A percentile compares a stretch with the other conserved stretches of the same genome.
phyloP scores from a whole-genome alignment of 2,329 filamentous ascomycete species.

The Hypomyces perniciosus region DNA sequence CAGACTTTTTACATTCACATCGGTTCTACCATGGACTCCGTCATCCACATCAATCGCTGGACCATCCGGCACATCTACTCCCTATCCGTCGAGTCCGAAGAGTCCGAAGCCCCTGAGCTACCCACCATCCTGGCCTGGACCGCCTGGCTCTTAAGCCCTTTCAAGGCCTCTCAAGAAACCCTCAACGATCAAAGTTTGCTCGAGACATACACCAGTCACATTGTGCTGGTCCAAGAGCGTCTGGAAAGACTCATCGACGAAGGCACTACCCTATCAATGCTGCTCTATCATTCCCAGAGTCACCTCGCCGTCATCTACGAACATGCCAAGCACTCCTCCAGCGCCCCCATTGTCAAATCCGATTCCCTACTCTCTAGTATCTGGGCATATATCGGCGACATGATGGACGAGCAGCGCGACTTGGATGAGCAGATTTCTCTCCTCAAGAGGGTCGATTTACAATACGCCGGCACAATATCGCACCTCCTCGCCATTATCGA shows the following conservation, averaged over 20 bases:
- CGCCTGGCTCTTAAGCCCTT: conserved; percentile 51
- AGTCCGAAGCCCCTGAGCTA: conserved; percentile 18
- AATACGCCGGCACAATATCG: conserved; percentile 58
- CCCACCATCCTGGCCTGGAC: conserved; percentile 35
- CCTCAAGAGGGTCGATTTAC: conserved; percentile 57
- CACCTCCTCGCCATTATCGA: conserved; percentile 66
- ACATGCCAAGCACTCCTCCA: conserved; percentile 59
- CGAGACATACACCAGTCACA: conserved; percentile 71
- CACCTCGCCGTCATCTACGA: conserved; percentile 64
- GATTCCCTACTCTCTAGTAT: conserved; percentile 63
- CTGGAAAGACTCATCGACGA: conserved; percentile 63
- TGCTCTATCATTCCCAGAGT: conserved; percentile 63
- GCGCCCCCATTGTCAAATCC: conserved; percentile 51
- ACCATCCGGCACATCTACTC: conserved; percentile 63
- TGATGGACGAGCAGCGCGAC: conserved; percentile 53
- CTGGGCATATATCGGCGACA: conserved; percentile 70
- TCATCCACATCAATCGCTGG: conserved; percentile 71
- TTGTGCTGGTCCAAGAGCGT: conserved; percentile 61
- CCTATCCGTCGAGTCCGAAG: conserved; percentile 37
- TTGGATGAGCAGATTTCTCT: conserved; percentile 59
- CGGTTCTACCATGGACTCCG: conserved; percentile 65
- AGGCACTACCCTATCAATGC: conserved; percentile 59
- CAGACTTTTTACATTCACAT: conserved; percentile 73
- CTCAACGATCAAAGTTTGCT: conserved; percentile 53
- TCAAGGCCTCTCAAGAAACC: conserved; percentile 49